phyloP scores from a whole-genome alignment of 805 yeast genomes.

The Kuraishia molischiana region DNA sequence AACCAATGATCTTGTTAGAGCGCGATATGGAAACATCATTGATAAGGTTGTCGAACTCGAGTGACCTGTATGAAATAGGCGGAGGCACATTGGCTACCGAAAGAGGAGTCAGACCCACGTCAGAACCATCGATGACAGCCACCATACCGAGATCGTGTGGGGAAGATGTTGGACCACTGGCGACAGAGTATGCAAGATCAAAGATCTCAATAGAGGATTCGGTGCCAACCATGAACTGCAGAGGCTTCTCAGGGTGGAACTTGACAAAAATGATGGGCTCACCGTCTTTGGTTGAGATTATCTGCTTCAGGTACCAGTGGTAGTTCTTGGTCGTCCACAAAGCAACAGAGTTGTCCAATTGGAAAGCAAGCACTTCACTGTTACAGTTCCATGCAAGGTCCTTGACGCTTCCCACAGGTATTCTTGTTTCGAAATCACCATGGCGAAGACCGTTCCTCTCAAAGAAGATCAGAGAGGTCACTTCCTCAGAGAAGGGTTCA shows the following conservation, averaged over 20 bases:
- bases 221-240: slow-evolving; percentile 61
- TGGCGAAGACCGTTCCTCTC: slow-evolving; percentile 92
- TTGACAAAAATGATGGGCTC: slow-evolving; percentile 33
- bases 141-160: slow-evolving; percentile 74
- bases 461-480: slow-evolving; percentile 58
- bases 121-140: slow-evolving; percentile 70
- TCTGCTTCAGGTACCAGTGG: slow-evolving; percentile 93
- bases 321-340: slow-evolving; percentile 89
- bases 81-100: slow-evolving; percentile 89
- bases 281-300: slow-evolving; percentile 28
- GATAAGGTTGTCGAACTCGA: slow-evolving; percentile 45
- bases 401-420: slow-evolving; percentile 40
- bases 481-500: slow-evolving; percentile 36
- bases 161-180: slow-evolving; percentile 56
- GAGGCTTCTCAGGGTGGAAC: slow-evolving; percentile 90
- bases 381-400: slow-evolving; percentile 71
- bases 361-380: slow-evolving; percentile 70
- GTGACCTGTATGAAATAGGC: slow-evolving; percentile 70
- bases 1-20: slow-evolving; percentile 49
- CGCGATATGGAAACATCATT: slow-evolving; percentile 55
- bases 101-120: slow-evolving; percentile 71
- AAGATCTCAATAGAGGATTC: slow-evolving; percentile 42
- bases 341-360: slow-evolving; percentile 53
- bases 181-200: slow-evolving; percentile 54
- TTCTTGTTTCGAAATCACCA: slow-evolving; percentile 69